Base-by-base conservation (phyloP, 345 rosid species). In the Garcia nutans region DNA sequence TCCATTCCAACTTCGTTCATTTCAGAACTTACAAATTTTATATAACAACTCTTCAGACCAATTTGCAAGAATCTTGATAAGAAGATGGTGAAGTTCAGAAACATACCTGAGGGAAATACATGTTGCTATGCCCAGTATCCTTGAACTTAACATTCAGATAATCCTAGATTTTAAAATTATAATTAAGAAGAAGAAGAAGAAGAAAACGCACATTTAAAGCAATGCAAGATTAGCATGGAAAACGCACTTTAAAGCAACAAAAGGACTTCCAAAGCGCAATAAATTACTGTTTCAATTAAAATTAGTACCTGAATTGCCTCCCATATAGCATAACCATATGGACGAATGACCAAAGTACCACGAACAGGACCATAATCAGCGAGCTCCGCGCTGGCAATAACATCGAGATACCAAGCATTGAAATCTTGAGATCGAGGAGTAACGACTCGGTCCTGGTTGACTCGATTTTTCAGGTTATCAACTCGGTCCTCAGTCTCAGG, bases 311-410 rank as follows among this genome's bases (percentile, higher is more conserved):
- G 98, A 80, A 95, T 95, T 24, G 96, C 94, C 87, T 95, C 98
- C 97, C 97, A 91, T 54, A 95, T 93, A 56, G 99, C 94, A 55
- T 93, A 93, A 45, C 97, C 99, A 54, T 95, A 93, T 0, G 99
- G 98, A 8, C 96, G 89, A 80, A 93, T 93, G 26, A 93, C 97
- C 99, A 95, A 93, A 8, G 99, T 93, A 4, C 99, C 99, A 54
- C 96, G 93, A 74, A 95, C 98, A 0, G 94, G 98, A 65, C 99
- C 98, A 56, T 93, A 91, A 83, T 95, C 99, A 5, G 98, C 97
- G 50, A 95, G 91, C 79, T 95, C 98, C 5, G 99, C 98, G 63
- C 84, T 90, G n/a, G 93, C 96, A 65, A 93, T 90, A 77, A 91
- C 87, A 83, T 93, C 97, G 11, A 93, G 85, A 66, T 90, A 95